These are phyloP conservation scores for Vitis hybrid DNA, from an alignment of 177 flowering plant species.

Conservation along the genomic window DNA sequence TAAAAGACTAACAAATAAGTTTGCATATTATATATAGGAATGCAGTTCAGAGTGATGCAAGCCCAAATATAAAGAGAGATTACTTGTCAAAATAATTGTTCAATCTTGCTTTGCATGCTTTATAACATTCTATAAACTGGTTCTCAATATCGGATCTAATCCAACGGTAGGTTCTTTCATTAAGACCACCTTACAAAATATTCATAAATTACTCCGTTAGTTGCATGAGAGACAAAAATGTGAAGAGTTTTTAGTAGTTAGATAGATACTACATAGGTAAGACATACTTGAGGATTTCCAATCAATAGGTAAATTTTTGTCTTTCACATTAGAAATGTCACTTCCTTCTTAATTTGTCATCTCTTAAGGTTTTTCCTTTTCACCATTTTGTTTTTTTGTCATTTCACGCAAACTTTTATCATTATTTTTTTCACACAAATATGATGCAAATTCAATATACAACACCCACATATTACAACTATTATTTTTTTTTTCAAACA, in stretches of 20 bases:
- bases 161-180: neutral
- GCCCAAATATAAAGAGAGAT: neutral
- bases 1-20: neutral
- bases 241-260: no score
- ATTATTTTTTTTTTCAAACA: no score
- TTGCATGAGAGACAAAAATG: neutral
- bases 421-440: no score
- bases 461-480: no score
- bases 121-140: neutral
- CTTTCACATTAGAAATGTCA: no score
- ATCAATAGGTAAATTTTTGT: neutral
- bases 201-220: neutral
- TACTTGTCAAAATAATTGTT: neutral
- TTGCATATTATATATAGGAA: neutral
- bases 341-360: no score
- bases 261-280: neutral
- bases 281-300: conserved; percentile 17
- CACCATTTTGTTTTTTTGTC: no score
- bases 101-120: neutral
- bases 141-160: neutral
- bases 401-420: no score
- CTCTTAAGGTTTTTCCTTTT: no score
- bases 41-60: no score
- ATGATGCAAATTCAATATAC: no score
- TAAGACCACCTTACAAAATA: neutral